phyloP scores from a whole-genome alignment of 139 green algal genomes.

The Axilococcus clingmanii region DNA sequence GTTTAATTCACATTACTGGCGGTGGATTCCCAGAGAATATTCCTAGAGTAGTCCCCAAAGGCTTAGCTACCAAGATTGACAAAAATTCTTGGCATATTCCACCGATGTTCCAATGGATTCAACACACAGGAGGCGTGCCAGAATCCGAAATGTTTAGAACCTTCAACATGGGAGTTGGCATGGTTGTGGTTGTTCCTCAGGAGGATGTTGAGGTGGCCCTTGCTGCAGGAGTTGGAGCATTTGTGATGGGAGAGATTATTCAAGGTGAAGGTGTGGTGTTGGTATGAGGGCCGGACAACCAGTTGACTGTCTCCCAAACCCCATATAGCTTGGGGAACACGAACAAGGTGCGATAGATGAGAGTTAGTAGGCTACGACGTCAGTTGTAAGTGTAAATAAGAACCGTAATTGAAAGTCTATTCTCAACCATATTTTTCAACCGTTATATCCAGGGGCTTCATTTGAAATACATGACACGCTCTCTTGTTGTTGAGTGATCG shows the following conservation, averaged over 20 bases:
- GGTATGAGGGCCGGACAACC: too few relatives aligned
- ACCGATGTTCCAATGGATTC: conserved; percentile 67
- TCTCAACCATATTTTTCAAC: too few relatives aligned
- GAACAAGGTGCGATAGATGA: too few relatives aligned
- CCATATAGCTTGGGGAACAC: too few relatives aligned
- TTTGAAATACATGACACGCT: too few relatives aligned
- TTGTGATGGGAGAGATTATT: conserved; percentile 36
- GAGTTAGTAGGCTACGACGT: too few relatives aligned
- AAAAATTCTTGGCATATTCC: conserved; percentile 55
- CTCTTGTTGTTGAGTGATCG: too few relatives aligned
- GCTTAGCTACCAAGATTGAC: conserved; percentile 53
- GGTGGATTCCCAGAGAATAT: conserved; percentile 97
- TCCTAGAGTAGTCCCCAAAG: conserved; percentile 84
- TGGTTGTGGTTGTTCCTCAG: conserved; percentile 72
- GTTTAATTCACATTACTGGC: conserved; percentile 96
- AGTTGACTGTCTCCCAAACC: too few relatives aligned
- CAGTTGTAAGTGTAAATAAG: too few relatives aligned
- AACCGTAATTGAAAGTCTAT: too few relatives aligned
- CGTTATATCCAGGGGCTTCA: too few relatives aligned
- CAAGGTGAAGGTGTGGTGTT: conserved; percentile 27
- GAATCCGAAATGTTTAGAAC: conserved; percentile 90
- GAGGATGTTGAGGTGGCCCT: conserved; percentile 35
- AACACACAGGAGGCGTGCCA: conserved; percentile 64
- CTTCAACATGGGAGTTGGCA: conserved; percentile 97
- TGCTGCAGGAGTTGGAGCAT: conserved; percentile 11